Evolutionary conservation across 2,329 filamentous ascomycete genomes (phyloP), one percentile per base, ranked within the genome.

Genomic region (Stachybotrys elegans): DNA sequence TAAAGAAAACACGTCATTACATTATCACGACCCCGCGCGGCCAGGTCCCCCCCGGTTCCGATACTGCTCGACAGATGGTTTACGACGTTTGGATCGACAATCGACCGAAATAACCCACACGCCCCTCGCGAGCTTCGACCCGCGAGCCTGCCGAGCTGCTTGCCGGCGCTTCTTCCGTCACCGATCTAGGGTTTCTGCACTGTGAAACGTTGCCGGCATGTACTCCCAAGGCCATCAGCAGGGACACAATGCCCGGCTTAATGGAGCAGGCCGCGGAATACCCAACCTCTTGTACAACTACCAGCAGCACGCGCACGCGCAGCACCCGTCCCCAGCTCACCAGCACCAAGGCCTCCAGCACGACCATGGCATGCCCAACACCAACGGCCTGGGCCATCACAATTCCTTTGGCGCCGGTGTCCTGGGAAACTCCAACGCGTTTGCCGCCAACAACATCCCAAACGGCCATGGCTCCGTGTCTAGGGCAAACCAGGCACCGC

Each of bases 201-300:
- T 44, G 40, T 44, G 46, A 48, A 51, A 43, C 48, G 46, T 48
- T 54, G 43, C 52, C 65, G 75, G 75, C 63, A 90, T 90, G 86
- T 90, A 84, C 73, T 81, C 80, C 60, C 83, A 87, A 65, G 75
- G 75, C 61, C 82, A 78, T 62, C 82, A 86, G 62, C 82, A 84
- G 69, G 81, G 81, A 63, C 86, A 88, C 63, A 83, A 83, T 70
- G 79, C 78, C 68, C 83, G 87, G 68, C 78, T 89, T 66, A 90
- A 89, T 60, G 66, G 66, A 68, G 62, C 61, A 48, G 66, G 66
- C 23, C 62, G 66, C 51, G 85, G 84, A 56, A 81, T 81, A 50
- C 76, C 78, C 22, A 74, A 72, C 50, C 73, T 89, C 70, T 75
- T 84, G 58, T 88, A 88, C 68, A 83, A 79, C 60, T 88, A 79